Conservation (phyloP, 2,329 filamentous ascomycete species). For the Trichoderma arundinaceum region DNA sequence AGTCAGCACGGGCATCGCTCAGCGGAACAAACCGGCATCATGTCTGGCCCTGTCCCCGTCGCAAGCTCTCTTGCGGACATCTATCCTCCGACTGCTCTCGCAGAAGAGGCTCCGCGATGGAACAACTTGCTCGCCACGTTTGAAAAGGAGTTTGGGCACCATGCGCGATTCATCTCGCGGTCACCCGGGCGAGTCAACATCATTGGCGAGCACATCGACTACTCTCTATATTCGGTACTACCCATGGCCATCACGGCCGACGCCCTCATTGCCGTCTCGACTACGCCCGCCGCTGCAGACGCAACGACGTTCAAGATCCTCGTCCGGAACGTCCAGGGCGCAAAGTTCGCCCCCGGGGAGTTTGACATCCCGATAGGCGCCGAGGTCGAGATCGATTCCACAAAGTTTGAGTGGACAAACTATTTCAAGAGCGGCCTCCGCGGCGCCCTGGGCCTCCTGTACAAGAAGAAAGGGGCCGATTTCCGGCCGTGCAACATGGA, state of each 20-base stretch:
- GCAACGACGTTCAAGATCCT: conserved; percentile 68
- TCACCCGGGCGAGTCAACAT: conserved; percentile 97
- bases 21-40: conserved; percentile 29
- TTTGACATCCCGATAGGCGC: conserved; percentile 71
- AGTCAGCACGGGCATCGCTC: not conserved
- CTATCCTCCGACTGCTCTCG: conserved; percentile 76
- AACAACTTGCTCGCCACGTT: conserved; percentile 74
- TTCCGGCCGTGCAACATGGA: conserved; percentile 78
- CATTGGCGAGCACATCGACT: conserved; percentile 99
- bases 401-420: conserved; percentile 92
- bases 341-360: conserved; percentile 76
- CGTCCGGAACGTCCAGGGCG: conserved; percentile 77
- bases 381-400: conserved; percentile 80
- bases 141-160: conserved; percentile 68
- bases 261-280: conserved; percentile 80
- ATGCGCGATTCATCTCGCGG: conserved; percentile 81
- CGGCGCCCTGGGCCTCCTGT: conserved; percentile 79
- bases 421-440: conserved; percentile 94
- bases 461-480: conserved; percentile 64
- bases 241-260: conserved; percentile 96
- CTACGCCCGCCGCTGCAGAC: conserved; percentile 55
- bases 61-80: conserved; percentile 78
- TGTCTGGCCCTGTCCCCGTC: conserved; percentile 71
- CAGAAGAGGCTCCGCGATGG: conserved; percentile 75
- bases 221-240: conserved; percentile 93